phyloP scores from a whole-genome alignment of 106 monocot species.

The Phalaenopsis equestris region DNA sequence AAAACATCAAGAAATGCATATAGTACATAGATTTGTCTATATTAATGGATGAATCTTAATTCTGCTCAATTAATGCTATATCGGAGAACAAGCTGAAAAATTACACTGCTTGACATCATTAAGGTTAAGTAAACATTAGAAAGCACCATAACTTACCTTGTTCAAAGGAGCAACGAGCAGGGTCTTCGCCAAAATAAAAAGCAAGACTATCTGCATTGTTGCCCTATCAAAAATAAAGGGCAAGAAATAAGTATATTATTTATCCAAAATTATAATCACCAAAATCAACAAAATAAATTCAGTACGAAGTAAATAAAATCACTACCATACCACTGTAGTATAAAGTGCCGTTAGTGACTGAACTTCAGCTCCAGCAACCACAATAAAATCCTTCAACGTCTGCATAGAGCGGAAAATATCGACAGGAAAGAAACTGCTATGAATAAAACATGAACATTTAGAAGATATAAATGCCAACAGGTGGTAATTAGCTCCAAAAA shows the following conservation, averaged over 20 bases:
- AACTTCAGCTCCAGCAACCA: constrained; percentile 42
- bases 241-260: background rate
- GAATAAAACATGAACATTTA: background rate
- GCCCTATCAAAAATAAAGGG: constrained; percentile 31
- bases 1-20: background rate
- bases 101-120: background rate
- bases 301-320: background rate
- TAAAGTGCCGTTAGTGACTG: constrained; percentile 42
- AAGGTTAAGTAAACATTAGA: background rate
- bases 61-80: background rate
- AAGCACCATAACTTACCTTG: constrained; percentile 43
- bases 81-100: background rate
- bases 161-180: constrained; percentile 70
- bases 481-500: background rate
- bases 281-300: background rate
- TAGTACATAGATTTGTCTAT: background rate
- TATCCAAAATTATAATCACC: background rate
- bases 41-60: background rate
- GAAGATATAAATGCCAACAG: background rate
- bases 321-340: constrained; percentile 52
- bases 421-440: background rate
- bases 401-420: constrained; percentile 9
- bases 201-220: constrained; percentile 82
- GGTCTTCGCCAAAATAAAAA: constrained; percentile 87
- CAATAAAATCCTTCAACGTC: constrained; percentile 44